These are phyloP conservation scores for Aegilops sharonensis DNA, from an alignment of 176 grass and related monocot species.

Conservation along the genomic window DNA sequence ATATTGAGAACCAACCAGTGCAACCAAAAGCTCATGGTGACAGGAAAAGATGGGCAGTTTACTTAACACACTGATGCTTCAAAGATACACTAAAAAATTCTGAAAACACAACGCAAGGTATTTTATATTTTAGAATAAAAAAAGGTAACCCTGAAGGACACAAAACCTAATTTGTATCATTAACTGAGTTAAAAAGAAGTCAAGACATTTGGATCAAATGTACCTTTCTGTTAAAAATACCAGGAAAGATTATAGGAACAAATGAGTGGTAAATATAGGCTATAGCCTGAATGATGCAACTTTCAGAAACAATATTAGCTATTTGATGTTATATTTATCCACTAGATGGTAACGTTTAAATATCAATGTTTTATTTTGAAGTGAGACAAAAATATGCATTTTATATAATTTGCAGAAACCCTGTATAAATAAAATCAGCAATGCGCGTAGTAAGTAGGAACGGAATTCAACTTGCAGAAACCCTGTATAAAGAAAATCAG, in stretches of 20 bases:
- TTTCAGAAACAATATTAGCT: neutral
- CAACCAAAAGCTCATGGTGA: neutral
- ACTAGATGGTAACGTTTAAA: neutral
- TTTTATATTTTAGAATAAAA: neutral
- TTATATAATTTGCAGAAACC: neutral
- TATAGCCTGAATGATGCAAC: neutral
- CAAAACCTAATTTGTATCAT: neutral
- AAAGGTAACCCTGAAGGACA: neutral
- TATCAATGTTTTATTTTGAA: neutral
- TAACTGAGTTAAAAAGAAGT: neutral
- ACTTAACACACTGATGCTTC: neutral
- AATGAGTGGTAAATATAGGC: slow-evolving; percentile 1
- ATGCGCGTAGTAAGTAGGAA: neutral
- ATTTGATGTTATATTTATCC: neutral
- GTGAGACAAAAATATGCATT: neutral
- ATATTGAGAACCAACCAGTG: neutral
- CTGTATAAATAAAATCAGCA: neutral
- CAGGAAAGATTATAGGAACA: neutral
- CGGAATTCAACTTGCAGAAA: neutral
- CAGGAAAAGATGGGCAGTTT: neutral
- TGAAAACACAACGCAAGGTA: neutral
- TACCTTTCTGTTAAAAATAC: neutral
- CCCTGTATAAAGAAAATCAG: no score
- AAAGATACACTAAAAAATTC: neutral
- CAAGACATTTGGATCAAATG: neutral